A percentile compares a stretch with the other conserved stretches of the same genome.
Conservation (phyloP, 257 asterid genomes). For the Nicotiana otophora region DNA sequence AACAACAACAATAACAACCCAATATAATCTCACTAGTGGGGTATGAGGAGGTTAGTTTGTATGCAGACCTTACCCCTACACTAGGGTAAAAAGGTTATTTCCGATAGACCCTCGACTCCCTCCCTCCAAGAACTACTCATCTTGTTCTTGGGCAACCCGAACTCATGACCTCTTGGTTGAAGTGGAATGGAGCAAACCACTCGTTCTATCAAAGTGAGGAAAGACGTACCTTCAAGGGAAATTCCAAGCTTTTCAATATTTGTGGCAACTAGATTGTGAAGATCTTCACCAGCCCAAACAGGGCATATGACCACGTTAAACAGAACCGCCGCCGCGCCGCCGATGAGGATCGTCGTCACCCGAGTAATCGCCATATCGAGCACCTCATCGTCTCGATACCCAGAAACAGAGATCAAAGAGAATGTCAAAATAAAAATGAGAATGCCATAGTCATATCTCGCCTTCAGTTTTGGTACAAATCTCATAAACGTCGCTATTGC, state of each 20-base stretch:
- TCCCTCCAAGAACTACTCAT: no score
- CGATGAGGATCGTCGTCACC: conserved; percentile 49
- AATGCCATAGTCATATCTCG: conserved; percentile 71
- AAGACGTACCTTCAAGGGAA: conserved; percentile 43
- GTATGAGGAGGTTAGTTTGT: no score
- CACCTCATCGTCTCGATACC: conserved; percentile 40
- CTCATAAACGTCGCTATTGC: conserved; percentile 44
- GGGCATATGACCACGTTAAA: conserved; percentile 52
- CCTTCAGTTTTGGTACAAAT: conserved; percentile 59
- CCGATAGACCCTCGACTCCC: no score
- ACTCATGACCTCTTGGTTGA: no score
- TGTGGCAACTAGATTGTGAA: conserved; percentile 49
- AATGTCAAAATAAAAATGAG: conserved; percentile 65
- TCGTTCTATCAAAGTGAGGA: no score
- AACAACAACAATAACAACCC: no score
- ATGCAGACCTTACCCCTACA: no score
- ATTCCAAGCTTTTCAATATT: conserved; percentile 48
- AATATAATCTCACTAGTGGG: no score
- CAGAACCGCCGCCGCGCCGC: conserved; percentile 43
- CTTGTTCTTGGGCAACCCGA: no score
- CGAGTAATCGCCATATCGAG: conserved; percentile 44
- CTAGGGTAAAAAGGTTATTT: no score
- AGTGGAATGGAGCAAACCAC: no score
- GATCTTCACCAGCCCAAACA: conserved; percentile 84
- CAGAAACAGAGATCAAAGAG: conserved; percentile 56